Base-by-base conservation (phyloP, 352 stramenopile genomes). In the Stephanocyclus meneghinianus region DNA sequence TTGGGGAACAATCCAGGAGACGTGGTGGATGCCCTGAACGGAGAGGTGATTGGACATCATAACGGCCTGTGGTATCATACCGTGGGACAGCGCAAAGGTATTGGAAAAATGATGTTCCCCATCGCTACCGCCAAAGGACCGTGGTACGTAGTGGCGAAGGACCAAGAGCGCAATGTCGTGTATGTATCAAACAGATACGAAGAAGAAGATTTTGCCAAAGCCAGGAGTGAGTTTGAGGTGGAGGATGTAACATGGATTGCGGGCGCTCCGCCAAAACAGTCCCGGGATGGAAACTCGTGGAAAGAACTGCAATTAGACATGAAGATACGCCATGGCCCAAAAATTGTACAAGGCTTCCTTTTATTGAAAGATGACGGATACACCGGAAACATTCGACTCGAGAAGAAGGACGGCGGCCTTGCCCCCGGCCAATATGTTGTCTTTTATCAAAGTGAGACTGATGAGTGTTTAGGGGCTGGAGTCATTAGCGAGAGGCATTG, bases 61-160 rank as follows among this genome's bases (percentile, higher is more conserved):
- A 79, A 91, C 32, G 93, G 93, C n/a, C 78, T 96, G 29, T 96
- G 93, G 93, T 95, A 92, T 80, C 93, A 96, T 83, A 96, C 93
- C 3, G 90, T 96, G 29, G 91, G 91, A 44, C 88, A 93, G 74
- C 78, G 93, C 29, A 96, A 95, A 70, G 93, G 93, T 3, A 87
- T 96, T 59, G 93, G 91, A 9, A 86, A 86, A 18, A 80, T 89
- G 3, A 81, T 96, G 40, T 62, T 88, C 74, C 84, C 88, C 16
- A 56, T 79, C 5, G 77, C 87, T 44, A 89, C 91, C 7, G 72
- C 91, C 26, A 60, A 74, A 40, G 92, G 92, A 50, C 91, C 91
- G 45, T 96, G 91, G 91, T 96, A 94, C 83, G 91, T 96, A 9
- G 90, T 94, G 10, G 74, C 76, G 21, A 94, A 96, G 81, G 83